phyloP scores from a whole-genome alignment of 768 basidiomycete species.

The Strobilomyces confusus region DNA sequence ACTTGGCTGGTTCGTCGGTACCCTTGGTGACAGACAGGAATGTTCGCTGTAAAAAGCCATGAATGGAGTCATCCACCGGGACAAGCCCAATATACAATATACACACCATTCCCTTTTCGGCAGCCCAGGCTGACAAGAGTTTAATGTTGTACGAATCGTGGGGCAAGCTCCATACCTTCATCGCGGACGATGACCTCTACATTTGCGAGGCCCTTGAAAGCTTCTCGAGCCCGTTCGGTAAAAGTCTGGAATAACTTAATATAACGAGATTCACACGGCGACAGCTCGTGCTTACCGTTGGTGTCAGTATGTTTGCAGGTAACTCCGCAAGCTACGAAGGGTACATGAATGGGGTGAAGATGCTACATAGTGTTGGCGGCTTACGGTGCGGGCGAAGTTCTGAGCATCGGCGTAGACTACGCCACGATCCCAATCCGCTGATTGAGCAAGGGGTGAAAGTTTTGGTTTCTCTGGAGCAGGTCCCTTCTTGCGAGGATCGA shows the following conservation, averaged over 20 bases:
- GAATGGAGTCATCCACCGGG: background rate
- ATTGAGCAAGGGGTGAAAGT: slow-evolving; percentile 31
- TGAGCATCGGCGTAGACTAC: slow-evolving; percentile 71
- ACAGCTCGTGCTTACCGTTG: slow-evolving; percentile 49
- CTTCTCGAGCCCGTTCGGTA: slow-evolving; percentile 62
- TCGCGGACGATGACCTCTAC: slow-evolving; percentile 70
- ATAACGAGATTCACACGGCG: background rate
- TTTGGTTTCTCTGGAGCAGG: slow-evolving; percentile 47
- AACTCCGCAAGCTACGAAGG: slow-evolving; percentile 67
- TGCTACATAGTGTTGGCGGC: slow-evolving; percentile 12
- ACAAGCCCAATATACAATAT: background rate
- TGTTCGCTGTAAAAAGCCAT: slow-evolving; percentile 47
- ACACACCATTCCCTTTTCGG: slow-evolving; percentile 75
- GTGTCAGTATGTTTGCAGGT: slow-evolving; percentile 84
- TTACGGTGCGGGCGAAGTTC: slow-evolving; percentile 74
- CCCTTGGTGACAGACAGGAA: slow-evolving; percentile 88
- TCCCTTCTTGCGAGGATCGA: slow-evolving; percentile 54
- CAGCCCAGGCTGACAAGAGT: slow-evolving; percentile 62
- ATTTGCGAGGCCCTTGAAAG: slow-evolving; percentile 62
- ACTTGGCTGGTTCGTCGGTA: slow-evolving; percentile 77
- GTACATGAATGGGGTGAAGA: background rate
- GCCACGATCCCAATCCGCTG: slow-evolving; percentile 67
- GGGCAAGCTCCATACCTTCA: slow-evolving; percentile 45
- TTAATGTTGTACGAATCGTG: background rate
- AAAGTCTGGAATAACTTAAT: slow-evolving; percentile 47